Evolutionary conservation across 257 asterid species (phyloP).

Genomic region (Anisodus tanguticus): DNA sequence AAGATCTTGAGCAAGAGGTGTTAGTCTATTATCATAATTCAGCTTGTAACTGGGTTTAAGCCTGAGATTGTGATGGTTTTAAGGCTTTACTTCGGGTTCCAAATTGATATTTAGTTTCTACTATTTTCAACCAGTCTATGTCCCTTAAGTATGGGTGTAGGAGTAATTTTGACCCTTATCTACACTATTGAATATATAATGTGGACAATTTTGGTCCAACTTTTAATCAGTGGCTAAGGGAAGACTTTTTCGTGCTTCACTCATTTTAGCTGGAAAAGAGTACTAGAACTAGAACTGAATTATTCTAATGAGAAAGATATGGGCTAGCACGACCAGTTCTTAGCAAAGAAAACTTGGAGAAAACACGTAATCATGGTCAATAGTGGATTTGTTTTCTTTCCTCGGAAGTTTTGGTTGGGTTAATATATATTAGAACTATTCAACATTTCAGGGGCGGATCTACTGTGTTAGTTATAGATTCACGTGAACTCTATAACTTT

Average conservation of each 20-base stretch:
- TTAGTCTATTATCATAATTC: background rate
- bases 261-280: background rate
- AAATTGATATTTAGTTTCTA: background rate
- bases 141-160: background rate
- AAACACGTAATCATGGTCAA: background rate
- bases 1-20: background rate
- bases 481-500: background rate
- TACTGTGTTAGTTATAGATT: background rate
- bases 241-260: background rate
- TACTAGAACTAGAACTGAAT: background rate
- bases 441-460: background rate
- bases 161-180: background rate
- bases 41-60: background rate
- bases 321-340: background rate
- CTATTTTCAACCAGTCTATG: background rate
- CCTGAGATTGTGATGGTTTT: background rate
- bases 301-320: background rate
- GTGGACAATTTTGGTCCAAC: background rate
- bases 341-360: background rate
- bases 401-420: background rate
- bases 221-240: background rate
- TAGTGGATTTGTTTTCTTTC: background rate
- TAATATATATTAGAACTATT: background rate
- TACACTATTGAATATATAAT: background rate
- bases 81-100: background rate